Evolutionary conservation across 768 basidiomycete genomes (phyloP), one percentile per base, ranked within the genome.

Genomic region (Kwoniella pini): DNA sequence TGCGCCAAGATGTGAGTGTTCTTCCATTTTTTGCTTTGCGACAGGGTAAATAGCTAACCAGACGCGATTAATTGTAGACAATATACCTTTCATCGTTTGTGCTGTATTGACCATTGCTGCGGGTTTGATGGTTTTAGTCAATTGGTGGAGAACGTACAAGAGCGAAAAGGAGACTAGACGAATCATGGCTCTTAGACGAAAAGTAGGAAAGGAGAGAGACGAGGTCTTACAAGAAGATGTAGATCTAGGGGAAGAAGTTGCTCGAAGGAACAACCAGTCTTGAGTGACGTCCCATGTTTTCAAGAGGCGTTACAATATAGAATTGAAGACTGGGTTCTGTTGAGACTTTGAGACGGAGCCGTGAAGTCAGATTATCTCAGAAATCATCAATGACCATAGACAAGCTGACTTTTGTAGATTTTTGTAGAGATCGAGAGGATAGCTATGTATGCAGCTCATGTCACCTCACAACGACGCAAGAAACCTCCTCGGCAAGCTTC

Each of bases 1-100:
- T 48, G 67, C 67, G 0, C 72, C 72, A 1, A 45, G 64, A 11
- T 74, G 27, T 59, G 24, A 26, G 42, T 30, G 56, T 62, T 6
- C 3, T 28, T n/a, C 26, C 17, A 53, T 38, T 17, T 44, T 22
- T 9, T 11, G n/a, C 6, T 2, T 33, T 40, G 40, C n/a, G 13
- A 13, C 40, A 9, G 40, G 10, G 5, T 15, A 6, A 10, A 21
- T 43, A 19, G n/a, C 22, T 17, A 43, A 15, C 1, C 6, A 3
- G 3, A 3, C n/a, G 2, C 22, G n/a, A 43, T 43, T 4, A 10
- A 22, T 26, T 38, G 1, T 22, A 59, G 57, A 59, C 48, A 59
- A 31, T 15, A 42, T 44, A 17, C 57, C 57, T 1, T 59, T 59
- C 48, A 51, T 59, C 19, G 48, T 51, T 7, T 59, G 57, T 27